Evolutionary conservation across 2,329 filamentous ascomycete genomes (phyloP).

Genomic region (Xylariaceae sp.): DNA sequence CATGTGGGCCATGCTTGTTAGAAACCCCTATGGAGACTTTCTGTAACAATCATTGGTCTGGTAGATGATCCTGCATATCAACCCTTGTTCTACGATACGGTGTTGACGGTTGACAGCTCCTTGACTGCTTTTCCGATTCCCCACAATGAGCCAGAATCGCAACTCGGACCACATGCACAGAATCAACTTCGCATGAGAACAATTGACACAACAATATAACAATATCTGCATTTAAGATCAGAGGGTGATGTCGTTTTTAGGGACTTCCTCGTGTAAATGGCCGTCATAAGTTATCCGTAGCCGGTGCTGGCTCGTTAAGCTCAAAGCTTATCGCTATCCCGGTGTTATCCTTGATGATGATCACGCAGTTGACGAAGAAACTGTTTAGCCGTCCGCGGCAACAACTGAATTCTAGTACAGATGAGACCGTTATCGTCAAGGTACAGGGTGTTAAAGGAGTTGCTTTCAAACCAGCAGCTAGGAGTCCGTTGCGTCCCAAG

Average conservation of each 20-base stretch:
- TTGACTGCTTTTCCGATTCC: background rate
- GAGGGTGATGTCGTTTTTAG: too few species aligned
- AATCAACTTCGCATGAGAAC: background rate
- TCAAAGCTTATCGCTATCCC: too few species aligned
- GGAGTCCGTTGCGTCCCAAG: conserved; percentile 11
- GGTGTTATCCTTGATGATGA: conserved; percentile 33
- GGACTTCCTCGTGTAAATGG: too few species aligned
- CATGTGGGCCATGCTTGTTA: too few species aligned
- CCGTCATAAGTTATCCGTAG: too few species aligned
- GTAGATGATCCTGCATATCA: conserved; percentile 13
- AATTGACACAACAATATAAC: background rate
- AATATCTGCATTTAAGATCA: too few species aligned
- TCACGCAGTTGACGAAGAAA: conserved; percentile 32
- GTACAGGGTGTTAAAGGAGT: conserved; percentile 11
- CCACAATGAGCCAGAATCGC: background rate
- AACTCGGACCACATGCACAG: too few species aligned
- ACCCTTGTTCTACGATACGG: conserved; percentile 10
- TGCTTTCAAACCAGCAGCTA: conserved; percentile 12
- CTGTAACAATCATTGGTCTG: conserved; percentile 12
- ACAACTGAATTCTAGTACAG: background rate
- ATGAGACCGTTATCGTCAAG: conserved; percentile 7
- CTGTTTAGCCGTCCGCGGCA: conserved; percentile 29
- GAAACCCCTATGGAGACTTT: too few species aligned
- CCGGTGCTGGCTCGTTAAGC: background rate
- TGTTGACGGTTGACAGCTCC: background rate